Base-by-base conservation (phyloP, 2,329 filamentous ascomycete species). In the Diaporthe sp. region DNA sequence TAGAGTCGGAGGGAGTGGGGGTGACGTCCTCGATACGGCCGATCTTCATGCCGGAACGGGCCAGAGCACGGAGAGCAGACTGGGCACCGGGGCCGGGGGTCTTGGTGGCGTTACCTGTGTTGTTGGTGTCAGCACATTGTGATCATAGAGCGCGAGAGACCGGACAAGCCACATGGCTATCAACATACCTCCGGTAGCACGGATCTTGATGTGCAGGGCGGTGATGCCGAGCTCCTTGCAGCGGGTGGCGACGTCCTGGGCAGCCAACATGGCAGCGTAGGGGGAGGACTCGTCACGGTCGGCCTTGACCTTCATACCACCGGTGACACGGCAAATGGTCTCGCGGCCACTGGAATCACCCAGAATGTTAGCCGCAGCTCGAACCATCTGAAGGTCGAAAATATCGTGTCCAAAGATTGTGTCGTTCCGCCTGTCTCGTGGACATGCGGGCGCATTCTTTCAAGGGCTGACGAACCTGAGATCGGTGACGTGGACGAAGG, bases 281-380 rank as follows among this genome's bases (percentile, higher is more conserved):
- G 97, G 97, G 82, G 97, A 98, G 84, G 96, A 98, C 92, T 99
- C 97, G 90, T 99, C 97, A 92, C 97, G 96, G 86, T 99, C 96
- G 88, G 96, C 96, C 94, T 99, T 99, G 93, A 99, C 97, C 93
- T 99, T 99, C 97, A 99, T 99, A 86, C 97, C 97, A 91, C 97
- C 97, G 84, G 97, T 99, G 83, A 99, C 96, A 95, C 97, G 96
- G 93, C 93, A 95, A 91, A 99, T 98, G 90, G 97, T 99, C 94
- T 99, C 97, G 90, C 97, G 97, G 90, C 97, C 97, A 90, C 95
- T 97, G 90, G 87, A 91, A 92, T 91, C 89, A 92, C 89, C 89
- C 89, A 91, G 87, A 85, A 87, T 85, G 89, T 93, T 89, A 93
- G 91, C 89, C 88, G 89, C 79, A 86, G 81, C 15, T 55, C 5